A percentile compares a stretch with the other conserved stretches of the same genome.
These are phyloP conservation scores for Carex sylvatica DNA, from an alignment of 202 grass and related monocot genomes.

Conservation along the genomic window DNA sequence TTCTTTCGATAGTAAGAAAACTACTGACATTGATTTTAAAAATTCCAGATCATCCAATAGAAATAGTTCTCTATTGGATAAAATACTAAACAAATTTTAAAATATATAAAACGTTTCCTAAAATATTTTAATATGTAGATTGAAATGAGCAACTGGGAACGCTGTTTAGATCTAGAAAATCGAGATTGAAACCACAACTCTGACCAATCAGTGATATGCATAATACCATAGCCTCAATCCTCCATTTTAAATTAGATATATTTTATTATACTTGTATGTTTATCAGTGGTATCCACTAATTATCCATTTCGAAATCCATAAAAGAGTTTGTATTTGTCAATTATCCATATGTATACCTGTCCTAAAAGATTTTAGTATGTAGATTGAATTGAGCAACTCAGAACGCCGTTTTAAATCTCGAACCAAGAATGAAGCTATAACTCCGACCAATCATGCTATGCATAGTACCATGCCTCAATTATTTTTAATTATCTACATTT, in stretches of 20 bases:
- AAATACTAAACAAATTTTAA: neutral
- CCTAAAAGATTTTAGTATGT: neutral
- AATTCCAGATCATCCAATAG: neutral
- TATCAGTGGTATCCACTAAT: neutral
- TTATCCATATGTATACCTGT: too few species aligned
- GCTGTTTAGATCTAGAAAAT: neutral
- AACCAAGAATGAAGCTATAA: neutral
- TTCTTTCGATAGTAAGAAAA: neutral
- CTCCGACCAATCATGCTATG: neutral
- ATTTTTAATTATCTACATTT: too few species aligned
- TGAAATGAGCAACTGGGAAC: neutral
- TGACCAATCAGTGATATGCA: neutral
- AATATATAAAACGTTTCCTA: neutral
- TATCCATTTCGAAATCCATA: neutral
- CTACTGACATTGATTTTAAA: neutral
- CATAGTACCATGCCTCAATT: neutral
- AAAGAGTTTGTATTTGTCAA: too few species aligned
- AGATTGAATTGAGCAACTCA: neutral
- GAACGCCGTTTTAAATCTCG: neutral
- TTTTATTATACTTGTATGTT: too few species aligned
- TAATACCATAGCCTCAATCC: neutral
- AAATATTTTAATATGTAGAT: neutral
- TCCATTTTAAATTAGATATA: too few species aligned
- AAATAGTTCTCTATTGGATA: neutral
- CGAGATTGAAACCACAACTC: neutral